phyloP scores from a whole-genome alignment of 139 green algal genomes.

The Marvania coccoides region DNA sequence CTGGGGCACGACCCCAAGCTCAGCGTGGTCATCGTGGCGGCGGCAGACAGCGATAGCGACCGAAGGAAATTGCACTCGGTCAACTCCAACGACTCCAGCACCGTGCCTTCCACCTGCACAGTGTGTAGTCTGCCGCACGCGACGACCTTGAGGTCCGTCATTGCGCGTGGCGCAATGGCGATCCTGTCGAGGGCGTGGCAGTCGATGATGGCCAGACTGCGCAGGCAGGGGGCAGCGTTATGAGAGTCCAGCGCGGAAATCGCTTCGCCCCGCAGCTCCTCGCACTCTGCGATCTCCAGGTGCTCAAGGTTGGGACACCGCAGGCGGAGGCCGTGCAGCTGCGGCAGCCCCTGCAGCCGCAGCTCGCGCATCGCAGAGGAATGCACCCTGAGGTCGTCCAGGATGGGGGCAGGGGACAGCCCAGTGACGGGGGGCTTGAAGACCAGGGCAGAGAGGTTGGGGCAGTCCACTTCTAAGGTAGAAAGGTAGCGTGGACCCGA shows the following conservation, averaged over 20 bases:
- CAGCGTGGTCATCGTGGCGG: too few relatives aligned
- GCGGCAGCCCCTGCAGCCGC: conserved; percentile 9
- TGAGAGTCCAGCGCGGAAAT: conserved; percentile 12
- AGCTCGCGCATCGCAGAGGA: conserved; percentile 7
- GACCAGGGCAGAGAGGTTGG: neutral
- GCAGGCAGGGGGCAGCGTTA: conserved; percentile 21
- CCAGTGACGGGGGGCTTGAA: neutral
- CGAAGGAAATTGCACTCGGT: too few relatives aligned
- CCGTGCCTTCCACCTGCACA: conserved; percentile 23
- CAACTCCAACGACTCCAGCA: too few relatives aligned
- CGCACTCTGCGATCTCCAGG: conserved; percentile 33
- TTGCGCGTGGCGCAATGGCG: conserved; percentile 2
- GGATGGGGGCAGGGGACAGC: neutral
- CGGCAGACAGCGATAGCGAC: too few relatives aligned
- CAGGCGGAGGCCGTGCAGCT: neutral
- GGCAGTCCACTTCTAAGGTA: conserved; percentile 1
- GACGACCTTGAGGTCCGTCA: too few relatives aligned
- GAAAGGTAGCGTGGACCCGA: neutral
- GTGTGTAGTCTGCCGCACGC: too few relatives aligned
- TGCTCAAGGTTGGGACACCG: conserved; percentile 11
- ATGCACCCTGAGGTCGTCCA: conserved; percentile 20
- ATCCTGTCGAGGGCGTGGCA: conserved; percentile 7
- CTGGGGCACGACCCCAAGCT: too few relatives aligned
- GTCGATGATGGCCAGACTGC: conserved; percentile 12
- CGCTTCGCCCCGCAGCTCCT: conserved; percentile 15